phyloP scores from a whole-genome alignment of 2,329 filamentous ascomycete genomes.

The Colletotrichum godetiae region DNA sequence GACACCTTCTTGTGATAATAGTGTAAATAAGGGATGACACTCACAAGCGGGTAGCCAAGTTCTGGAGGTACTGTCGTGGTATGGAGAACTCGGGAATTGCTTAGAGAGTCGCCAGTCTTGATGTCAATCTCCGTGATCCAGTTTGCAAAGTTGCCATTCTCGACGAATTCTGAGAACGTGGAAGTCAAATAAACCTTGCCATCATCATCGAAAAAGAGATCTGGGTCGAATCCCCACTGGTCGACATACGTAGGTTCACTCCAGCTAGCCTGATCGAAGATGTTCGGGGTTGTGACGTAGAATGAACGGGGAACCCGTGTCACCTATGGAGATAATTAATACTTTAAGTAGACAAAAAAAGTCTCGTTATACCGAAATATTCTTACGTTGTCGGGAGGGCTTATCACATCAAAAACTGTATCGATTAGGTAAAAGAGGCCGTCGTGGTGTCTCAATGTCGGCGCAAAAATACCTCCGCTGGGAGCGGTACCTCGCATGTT shows the following conservation, averaged over 20 bases:
- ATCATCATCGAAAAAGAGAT: constrained; percentile 35
- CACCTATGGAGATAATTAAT: not conserved
- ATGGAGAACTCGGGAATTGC: constrained; percentile 29
- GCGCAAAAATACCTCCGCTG: constrained; percentile 34
- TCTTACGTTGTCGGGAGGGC: constrained; percentile 31
- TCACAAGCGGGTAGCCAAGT: constrained; percentile 47
- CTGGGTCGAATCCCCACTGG: constrained; percentile 35
- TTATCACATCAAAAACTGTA: constrained; percentile 33
- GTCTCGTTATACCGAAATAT: not conserved
- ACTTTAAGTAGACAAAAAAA: not conserved
- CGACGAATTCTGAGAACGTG: constrained; percentile 27
- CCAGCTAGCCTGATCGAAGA: constrained; percentile 34
- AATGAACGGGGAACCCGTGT: constrained; percentile 31
- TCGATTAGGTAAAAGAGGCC: constrained; percentile 31
- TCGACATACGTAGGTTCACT: constrained; percentile 36
- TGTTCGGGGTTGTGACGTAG: constrained; percentile 32
- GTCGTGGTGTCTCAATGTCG: constrained; percentile 30
- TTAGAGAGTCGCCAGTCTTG: constrained; percentile 33
- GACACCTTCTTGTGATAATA: constrained; percentile 51
- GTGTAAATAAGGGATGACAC: constrained; percentile 48
- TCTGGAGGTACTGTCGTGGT: constrained; percentile 33
- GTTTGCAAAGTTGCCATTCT: constrained; percentile 34
- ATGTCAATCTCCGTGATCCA: constrained; percentile 37
- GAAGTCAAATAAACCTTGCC: constrained; percentile 32
- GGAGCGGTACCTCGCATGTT: constrained; percentile 34